Evolutionary conservation across 2,329 filamentous ascomycete species (phyloP), one percentile per base, ranked within the genome.

Genomic region (Monosporascus sp.): DNA sequence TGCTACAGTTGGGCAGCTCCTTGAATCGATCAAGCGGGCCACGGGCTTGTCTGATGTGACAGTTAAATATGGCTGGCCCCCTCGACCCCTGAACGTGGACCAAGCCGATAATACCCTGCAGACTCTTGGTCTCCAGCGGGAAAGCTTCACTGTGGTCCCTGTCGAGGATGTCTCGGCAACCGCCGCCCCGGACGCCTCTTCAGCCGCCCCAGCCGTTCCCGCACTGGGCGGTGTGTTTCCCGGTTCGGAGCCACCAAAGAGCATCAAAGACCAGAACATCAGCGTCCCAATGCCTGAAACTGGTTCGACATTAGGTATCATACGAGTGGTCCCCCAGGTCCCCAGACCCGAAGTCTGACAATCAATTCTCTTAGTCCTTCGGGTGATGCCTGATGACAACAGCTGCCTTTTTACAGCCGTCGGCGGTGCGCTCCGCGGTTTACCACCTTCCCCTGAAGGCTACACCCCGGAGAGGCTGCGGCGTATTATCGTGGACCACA

Each of bases 371-470:
- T 6, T 20, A 84, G 88, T 95, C 8, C 81, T 97, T 19, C 87
- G 93, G 16, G 90, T 97, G 49, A 97, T 97, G 93, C 91, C 92
- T 5, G 93, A 97, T 66, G 93, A 97, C 71, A 97, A 97, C 71
- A 91, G 86, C 54, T 97, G 93, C 72, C 85, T 97, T 64, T 97
- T 97, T 71, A 88, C 91, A 27, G 92, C 93, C 0, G 85, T 97
- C 47, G 89, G 90, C 17, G 88, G 86, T 51, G 88, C 88, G 3
- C 79, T 96, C n/a, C 82, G 90, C 48, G 81, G 74, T 26, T 69
- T 74, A 19, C 70, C 76, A 48, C 69, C 73, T n/a, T 73, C 73
- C 7, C 66, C 71, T 43, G 56, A 57, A 24, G 52, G 56, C 6
- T 59, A 58, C 44, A 53, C 52, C 7, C 56, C 60, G 6, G 52